A percentile compares a stretch with the other conserved stretches of the same genome.
phyloP scores from a whole-genome alignment of 257 asterid species.

The Gentiana dahurica region DNA sequence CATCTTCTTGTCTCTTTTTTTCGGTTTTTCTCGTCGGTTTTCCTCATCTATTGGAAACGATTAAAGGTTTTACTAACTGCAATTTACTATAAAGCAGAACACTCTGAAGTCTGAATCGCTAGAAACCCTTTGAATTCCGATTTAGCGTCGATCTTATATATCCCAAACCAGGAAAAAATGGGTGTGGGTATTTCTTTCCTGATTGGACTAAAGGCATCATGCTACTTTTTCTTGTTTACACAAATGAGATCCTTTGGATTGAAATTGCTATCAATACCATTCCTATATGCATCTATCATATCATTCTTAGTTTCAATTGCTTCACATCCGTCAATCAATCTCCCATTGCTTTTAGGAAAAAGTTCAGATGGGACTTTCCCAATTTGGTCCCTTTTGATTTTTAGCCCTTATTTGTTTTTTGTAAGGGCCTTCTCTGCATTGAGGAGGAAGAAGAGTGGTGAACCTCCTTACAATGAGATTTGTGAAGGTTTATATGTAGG shows the following conservation, averaged over 20 bases:
- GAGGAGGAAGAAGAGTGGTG: conserved; percentile 62
- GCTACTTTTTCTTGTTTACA: conserved; percentile 42
- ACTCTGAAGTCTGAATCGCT: background rate
- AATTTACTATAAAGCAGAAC: background rate
- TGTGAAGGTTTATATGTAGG: conserved; percentile 72
- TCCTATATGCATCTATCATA: conserved; percentile 61
- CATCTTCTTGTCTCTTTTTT: background rate
- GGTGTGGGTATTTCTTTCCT: conserved; percentile 66
- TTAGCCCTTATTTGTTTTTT: conserved; percentile 72
- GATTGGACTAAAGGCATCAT: conserved; percentile 54
- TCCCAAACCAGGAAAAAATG: conserved; percentile 18
- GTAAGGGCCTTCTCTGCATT: conserved; percentile 66
- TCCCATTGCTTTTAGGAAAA: conserved; percentile 76
- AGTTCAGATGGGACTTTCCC: conserved; percentile 78
- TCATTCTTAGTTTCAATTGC: conserved; percentile 69
- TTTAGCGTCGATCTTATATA: background rate
- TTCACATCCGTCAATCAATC: conserved; percentile 72
- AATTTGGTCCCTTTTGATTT: conserved; percentile 56
- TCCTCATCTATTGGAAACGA: too few relatives aligned
- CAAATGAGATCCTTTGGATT: conserved; percentile 34
- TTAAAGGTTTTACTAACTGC: too few relatives aligned
- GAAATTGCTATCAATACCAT: conserved; percentile 49
- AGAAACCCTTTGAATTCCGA: background rate
- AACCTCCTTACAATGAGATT: conserved; percentile 64
- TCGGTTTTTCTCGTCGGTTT: background rate